These are phyloP conservation scores for Podospora pseudoanserina DNA, from an alignment of 495 filamentous ascomycete genomes.

Conservation along the genomic window DNA sequence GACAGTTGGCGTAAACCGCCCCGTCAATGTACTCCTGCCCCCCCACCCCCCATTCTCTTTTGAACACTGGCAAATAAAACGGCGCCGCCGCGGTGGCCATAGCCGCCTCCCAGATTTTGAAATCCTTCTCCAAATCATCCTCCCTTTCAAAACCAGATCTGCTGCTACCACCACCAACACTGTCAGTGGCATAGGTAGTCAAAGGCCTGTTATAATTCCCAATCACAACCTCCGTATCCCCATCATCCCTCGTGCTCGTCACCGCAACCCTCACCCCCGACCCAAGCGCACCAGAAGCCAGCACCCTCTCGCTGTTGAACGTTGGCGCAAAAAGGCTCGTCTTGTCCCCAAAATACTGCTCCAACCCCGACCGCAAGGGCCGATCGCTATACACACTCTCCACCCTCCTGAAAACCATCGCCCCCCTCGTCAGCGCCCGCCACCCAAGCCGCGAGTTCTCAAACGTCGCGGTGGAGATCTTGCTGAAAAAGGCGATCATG, in stretches of 20 bases:
- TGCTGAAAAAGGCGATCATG: not conserved
- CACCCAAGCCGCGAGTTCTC: not conserved
- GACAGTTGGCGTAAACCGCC: conserved; percentile 9
- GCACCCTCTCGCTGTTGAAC: not conserved
- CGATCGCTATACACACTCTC: not conserved
- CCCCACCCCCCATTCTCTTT: not conserved
- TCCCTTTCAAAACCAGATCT: conserved; percentile 3
- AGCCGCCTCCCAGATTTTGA: conserved; percentile 9
- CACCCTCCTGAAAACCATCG: not conserved
- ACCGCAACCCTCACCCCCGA: conserved; percentile 10
- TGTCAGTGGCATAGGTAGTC: not conserved
- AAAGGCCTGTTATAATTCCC: conserved; percentile 15
- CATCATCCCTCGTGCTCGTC: conserved; percentile 11
- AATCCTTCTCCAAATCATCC: conserved; percentile 4
- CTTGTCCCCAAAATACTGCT: not conserved
- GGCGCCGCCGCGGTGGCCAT: conserved; percentile 13
- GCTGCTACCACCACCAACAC: not conserved
- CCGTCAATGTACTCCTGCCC: conserved; percentile 10
- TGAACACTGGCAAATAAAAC: conserved; percentile 6
- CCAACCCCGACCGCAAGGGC: not conserved
- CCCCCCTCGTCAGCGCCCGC: not conserved
- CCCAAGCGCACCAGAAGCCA: not conserved
- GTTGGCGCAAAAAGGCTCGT: not conserved
- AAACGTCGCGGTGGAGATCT: not conserved
- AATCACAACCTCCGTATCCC: conserved; percentile 2